Conservation (phyloP, 148 eudicot genomes). For the Hydrangea macrophylla region DNA sequence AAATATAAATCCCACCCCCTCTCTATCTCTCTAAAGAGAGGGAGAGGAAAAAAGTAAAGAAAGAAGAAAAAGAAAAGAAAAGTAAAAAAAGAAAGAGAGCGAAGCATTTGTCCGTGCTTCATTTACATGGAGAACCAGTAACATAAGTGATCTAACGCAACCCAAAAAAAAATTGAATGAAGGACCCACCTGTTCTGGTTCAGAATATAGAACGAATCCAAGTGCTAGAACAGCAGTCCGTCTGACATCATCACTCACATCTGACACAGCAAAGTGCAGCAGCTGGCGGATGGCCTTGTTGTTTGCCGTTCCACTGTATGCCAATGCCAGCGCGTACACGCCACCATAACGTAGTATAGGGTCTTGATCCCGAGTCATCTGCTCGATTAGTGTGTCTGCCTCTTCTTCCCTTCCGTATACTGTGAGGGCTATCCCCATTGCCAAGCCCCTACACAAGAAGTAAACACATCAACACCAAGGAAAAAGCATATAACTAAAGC, state of each 20-base stretch:
- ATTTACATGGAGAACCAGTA: background rate
- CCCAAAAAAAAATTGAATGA: background rate
- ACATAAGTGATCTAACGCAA: background rate
- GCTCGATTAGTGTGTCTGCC: slow-evolving; percentile 94
- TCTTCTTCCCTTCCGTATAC: slow-evolving; percentile 99
- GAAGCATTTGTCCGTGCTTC: too few relatives aligned
- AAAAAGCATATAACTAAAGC: slow-evolving; percentile 5
- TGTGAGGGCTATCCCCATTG: slow-evolving; percentile 92
- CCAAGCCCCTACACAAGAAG: slow-evolving; percentile 61
- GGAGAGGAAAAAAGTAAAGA: too few relatives aligned
- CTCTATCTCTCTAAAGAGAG: too few relatives aligned
- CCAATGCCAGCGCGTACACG: slow-evolving; percentile 97
- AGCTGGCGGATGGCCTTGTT: slow-evolving; percentile 98
- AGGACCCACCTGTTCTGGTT: slow-evolving; percentile 91
- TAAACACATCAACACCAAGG: slow-evolving; percentile 2
- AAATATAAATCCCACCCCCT: too few relatives aligned
- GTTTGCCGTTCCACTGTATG: slow-evolving; percentile 92
- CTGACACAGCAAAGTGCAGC: slow-evolving; percentile 98
- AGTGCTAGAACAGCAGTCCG: slow-evolving; percentile 97
- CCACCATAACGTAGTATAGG: slow-evolving; percentile 97
- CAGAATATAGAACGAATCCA: slow-evolving; percentile 90
- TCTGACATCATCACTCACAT: slow-evolving; percentile 97
- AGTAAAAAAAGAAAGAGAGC: background rate
- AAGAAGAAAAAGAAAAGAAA: background rate
- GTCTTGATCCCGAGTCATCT: slow-evolving; percentile 98